A percentile compares a stretch with the other conserved stretches of the same genome.
These are phyloP conservation scores for Nothopassalora personata DNA, from an alignment of 2,329 filamentous ascomycete species.

Conservation along the genomic window DNA sequence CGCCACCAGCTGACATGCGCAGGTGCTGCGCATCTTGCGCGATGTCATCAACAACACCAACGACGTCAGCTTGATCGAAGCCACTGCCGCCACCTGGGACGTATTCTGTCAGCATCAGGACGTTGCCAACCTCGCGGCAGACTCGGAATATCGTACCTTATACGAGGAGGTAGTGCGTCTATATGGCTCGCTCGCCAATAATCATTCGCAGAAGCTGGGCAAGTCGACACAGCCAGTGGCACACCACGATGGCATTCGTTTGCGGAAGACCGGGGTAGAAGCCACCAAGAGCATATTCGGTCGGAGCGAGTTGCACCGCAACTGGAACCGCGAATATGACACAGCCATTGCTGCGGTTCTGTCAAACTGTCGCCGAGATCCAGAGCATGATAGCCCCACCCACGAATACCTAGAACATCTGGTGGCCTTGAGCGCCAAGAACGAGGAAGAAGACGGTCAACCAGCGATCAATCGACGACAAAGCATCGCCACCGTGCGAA, in stretches of 20 bases:
- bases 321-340: constrained; percentile 55
- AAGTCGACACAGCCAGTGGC: constrained; percentile 33
- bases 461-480: constrained; percentile 62
- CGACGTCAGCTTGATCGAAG: constrained; percentile 89
- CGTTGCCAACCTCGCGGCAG: constrained; percentile 74
- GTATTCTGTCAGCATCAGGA: constrained; percentile 87
- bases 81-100: constrained; percentile 78
- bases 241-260: constrained; percentile 67
- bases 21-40: constrained; percentile 77
- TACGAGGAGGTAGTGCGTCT: constrained; percentile 76
- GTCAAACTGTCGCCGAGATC: constrained; percentile 64
- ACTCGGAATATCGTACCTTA: constrained; percentile 73
- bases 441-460: constrained; percentile 62
- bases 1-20: constrained; percentile 31
- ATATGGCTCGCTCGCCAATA: constrained; percentile 73
- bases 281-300: constrained; percentile 74
- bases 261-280: constrained; percentile 50
- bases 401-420: constrained; percentile 65
- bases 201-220: constrained; percentile 34
- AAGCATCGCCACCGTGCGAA: constrained; percentile 74
- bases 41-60: constrained; percentile 70
- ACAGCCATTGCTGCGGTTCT: constrained; percentile 79
- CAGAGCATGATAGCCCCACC: constrained; percentile 49
- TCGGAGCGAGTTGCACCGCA: constrained; percentile 51
- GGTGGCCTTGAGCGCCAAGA: constrained; percentile 59